Base-by-base conservation (phyloP, 441 rosid genomes). In the Macaranga tanarius region DNA sequence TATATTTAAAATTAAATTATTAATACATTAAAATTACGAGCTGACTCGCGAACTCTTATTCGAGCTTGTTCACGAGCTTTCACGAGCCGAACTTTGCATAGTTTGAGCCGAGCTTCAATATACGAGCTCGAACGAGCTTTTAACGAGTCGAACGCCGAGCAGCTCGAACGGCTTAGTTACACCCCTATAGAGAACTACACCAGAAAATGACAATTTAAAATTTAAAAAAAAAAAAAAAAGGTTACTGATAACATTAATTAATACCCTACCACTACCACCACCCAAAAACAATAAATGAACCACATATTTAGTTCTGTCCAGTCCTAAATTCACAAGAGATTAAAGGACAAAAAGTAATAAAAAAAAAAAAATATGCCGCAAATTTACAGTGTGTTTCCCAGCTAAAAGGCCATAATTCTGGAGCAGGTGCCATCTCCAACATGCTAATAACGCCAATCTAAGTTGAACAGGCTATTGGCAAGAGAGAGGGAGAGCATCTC, bases 331-430 rank as follows among this genome's bases (percentile, higher is more conserved):
- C n/a, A 62, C 44, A 62, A 19, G 5, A 11, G 0, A 4, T 19
- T 0, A 17, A 47, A 25, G 38, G 38, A 34, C 38, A 34, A 34
- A 34, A 44, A 40, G 51, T 6, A 31, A n/a, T 10, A 23, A 55
- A 13, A 56, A 40, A 40, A 15, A 31, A n/a, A 34, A 34, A 34
- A 34, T 34, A 34, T 31, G 61, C 71, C 17, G 25, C 64, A 16
- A 58, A 70, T 59, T 45, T 70, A 70, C 73, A 69, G 6, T 12
- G 28, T 20, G 50, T 20, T 20, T 19, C 60, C 69, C 45, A 34
- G 2, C 15, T 5, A 6, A 25, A 42, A 45, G 42, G 54, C 54
- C 68, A 64, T 64, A 63, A 40, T 62, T 28, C 38, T 23, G 8
- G 12, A 42, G 47, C 47, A 25, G 38, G 38, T 25, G 65, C 47